Base-by-base conservation (phyloP, 2,329 filamentous ascomycete species). In the Cladosporium sphaerospermum region DNA sequence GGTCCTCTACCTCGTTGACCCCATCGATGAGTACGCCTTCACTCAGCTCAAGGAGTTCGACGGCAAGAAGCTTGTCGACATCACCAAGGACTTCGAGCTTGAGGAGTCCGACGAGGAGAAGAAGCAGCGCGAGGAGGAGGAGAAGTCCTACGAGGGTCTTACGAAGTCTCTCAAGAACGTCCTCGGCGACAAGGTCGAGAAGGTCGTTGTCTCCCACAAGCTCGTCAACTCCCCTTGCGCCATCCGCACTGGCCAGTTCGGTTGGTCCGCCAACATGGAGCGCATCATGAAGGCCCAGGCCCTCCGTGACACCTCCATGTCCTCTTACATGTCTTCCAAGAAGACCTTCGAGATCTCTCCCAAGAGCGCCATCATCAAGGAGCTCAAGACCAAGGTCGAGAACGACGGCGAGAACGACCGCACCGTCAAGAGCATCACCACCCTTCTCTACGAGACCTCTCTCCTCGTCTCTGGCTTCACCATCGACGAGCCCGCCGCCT, bases 241-340 rank as follows among this genome's bases (percentile, higher is more conserved):
- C 73, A 97, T 99, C 82, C 92, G 93, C 75, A 99, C 93, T 65
- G 93, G 93, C 70, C 93, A 97, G 79, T 99, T 99, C 76, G 93
- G 93, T 78, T 99, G 93, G 93, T 97, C 92, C 54, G 93, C 93
- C 73, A 99, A 99, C 85, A 99, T 99, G 93, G 93, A 99, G 84
- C 93, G 93, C 82, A 99, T 99, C 85, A 99, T 99, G 93, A 99
- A 99, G 87, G 93, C 93, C 28, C 93, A 99, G 82, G 93, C 93
- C 70, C 92, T 99, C 69, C 93, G 93, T 79, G 93, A 99, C 80
- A 99, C 93, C 65, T 96, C 91, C 69, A 99, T 99, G 93, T 89
- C 84, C 78, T 95, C 89, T 67, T 99, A 99, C 88, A 99, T 99
- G 93, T 95, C 89, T 63, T 97, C 92, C 73, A 99, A 99, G 91